Conservation (phyloP, 176 grass and related monocot species). For the Oropetium thomaeum region DNA sequence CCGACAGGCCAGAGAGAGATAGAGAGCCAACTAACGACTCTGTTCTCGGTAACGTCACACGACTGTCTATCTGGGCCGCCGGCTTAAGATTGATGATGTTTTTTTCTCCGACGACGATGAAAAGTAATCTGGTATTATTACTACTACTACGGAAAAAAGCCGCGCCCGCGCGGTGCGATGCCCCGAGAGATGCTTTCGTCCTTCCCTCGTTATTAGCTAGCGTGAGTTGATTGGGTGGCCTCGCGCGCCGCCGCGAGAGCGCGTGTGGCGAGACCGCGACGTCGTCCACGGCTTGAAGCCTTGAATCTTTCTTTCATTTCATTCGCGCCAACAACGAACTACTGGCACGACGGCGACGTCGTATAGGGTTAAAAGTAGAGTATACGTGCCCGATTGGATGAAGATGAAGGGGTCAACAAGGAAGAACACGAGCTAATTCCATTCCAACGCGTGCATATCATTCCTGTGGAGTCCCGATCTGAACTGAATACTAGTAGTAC, state of each 20-base stretch:
- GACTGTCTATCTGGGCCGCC: neutral
- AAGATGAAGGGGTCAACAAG: neutral
- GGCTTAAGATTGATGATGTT: too few species aligned
- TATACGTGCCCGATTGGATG: neutral
- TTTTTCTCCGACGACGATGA: too few species aligned
- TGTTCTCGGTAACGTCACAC: neutral
- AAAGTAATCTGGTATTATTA: too few species aligned
- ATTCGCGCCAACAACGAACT: neutral
- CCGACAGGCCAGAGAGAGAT: neutral
- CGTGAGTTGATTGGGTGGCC: conserved; percentile 12
- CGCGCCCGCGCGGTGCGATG: too few species aligned
- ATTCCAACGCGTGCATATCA: too few species aligned
- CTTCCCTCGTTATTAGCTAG: neutral
- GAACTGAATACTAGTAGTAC: too few species aligned
- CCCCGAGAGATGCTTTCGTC: neutral
- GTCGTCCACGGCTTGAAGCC: neutral
- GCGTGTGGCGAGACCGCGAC: neutral
- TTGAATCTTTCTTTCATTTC: too few species aligned
- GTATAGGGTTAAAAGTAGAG: neutral
- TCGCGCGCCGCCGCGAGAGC: neutral
- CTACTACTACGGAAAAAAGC: too few species aligned
- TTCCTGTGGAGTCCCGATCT: too few species aligned
- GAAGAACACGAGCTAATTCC: too few species aligned
- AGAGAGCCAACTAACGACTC: neutral
- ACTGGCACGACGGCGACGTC: neutral